Base-by-base conservation (phyloP, 2,329 filamentous ascomycete species). In the Leptoxyphium fumago region DNA sequence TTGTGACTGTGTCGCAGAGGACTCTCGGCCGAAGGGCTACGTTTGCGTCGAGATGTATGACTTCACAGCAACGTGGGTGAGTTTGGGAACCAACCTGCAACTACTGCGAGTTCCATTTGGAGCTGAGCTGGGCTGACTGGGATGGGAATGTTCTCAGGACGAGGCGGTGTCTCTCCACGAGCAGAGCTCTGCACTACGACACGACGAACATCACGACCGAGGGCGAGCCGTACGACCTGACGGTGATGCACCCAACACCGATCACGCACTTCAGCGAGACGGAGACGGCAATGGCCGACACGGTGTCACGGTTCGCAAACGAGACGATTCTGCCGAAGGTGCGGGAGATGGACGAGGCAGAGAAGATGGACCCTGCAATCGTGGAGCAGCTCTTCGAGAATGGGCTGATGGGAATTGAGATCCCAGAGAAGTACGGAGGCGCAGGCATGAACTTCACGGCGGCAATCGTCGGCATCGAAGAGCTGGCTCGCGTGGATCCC, bases 361-460 rank as follows among this genome's bases (percentile, higher is more conserved):
- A 98, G 72, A 66, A 74, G 46, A 96, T 98, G 91, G 91, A 96
- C 63, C 80, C 85, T 0, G 63, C 74, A 1, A 66, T 98, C 7
- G 82, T 98, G 5, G 87, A 94, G 69, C 84, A 91, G 66, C 75
- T 94, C 43, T 98, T 98, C 58, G 91, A 98, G 70, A 88, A 96
- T 62, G 91, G 91, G 0, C 71, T 98, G 41, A 98, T 98, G 91
- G 83, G 87, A 49, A 76, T 98, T 51, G 91, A 98, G 69, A 94
- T 98, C 46, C 89, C 91, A 13, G 91, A 98, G 65, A 88, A 95
- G 65, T 98, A 82, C 61, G 91, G 91, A 48, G 91, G 91, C 48
- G 85, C 89, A 0, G 91, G 88, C 54, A 96, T 98, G 91, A 95
- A 95, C 75, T 98, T 98, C 68, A 96, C 91, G 1, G 72, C 88